Evolutionary conservation across 441 rosid genomes (phyloP).

Genomic region (Flueggea neowawraea): DNA sequence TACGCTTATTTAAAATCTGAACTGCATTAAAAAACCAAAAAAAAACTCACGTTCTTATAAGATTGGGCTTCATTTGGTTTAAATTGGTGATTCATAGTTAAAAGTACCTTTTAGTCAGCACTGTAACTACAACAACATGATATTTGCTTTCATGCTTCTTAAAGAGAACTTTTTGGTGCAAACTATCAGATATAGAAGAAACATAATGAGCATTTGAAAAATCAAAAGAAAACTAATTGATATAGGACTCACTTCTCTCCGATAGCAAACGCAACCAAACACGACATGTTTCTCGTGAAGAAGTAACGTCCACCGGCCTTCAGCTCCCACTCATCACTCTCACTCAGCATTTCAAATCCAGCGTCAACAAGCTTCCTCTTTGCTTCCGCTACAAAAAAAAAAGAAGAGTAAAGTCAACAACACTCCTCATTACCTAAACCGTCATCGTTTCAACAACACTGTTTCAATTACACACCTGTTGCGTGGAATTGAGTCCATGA

Average conservation of each 20-base stretch:
- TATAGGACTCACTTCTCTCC: conserved; percentile 70
- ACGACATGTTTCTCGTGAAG: conserved; percentile 92
- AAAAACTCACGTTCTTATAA: too few species aligned
- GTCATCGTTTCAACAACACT: not conserved
- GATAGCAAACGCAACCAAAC: conserved; percentile 87
- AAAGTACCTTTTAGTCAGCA: too few species aligned
- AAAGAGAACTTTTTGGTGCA: too few species aligned
- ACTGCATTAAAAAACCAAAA: too few species aligned
- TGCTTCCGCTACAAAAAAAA: conserved; percentile 62
- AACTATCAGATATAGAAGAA: too few species aligned
- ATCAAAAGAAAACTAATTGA: not conserved
- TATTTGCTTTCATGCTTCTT: too few species aligned
- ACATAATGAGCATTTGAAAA: too few species aligned
- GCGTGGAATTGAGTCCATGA: conserved; percentile 98
- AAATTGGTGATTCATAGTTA: too few species aligned
- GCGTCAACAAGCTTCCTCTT: conserved; percentile 67
- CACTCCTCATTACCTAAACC: not conserved
- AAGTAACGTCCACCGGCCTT: conserved; percentile 93
- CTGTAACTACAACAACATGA: too few species aligned
- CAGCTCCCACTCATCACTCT: conserved; percentile 82
- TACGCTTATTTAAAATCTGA: too few species aligned
- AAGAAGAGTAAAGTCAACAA: not conserved
- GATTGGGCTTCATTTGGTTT: too few species aligned
- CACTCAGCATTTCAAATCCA: conserved; percentile 70
- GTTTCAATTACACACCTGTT: conserved; percentile 38